Percentiles rank a stretch among this genome's conserved stretches.
Evolutionary conservation across 129 eudicot species (phyloP).

Genomic region (Tanacetum coccineum): DNA sequence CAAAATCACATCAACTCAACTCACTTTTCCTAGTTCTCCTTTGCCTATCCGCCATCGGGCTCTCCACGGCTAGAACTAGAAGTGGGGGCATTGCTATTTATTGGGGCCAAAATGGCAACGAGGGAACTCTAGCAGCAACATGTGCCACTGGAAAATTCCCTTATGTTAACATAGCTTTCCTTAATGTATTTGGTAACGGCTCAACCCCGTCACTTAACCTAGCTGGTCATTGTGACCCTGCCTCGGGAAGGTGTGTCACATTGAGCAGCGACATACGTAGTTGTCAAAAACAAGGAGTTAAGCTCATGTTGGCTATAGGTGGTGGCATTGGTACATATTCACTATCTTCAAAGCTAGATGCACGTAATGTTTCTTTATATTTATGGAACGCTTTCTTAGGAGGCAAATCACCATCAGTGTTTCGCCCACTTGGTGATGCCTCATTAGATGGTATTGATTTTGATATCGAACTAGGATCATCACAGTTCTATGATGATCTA

Average conservation of each 20-base stretch:
- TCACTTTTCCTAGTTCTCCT: conserved; percentile 27
- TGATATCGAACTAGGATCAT: conserved; percentile 56
- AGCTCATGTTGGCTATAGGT: conserved; percentile 69
- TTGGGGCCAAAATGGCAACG: conserved; percentile 83
- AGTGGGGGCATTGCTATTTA: conserved; percentile 74
- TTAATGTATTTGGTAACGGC: conserved; percentile 58
- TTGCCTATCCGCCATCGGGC: neutral
- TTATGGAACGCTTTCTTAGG: conserved; percentile 68
- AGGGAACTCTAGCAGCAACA: conserved; percentile 49
- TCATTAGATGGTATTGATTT: conserved; percentile 70
- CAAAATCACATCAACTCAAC: conserved; percentile 11
- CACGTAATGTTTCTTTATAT: conserved; percentile 43
- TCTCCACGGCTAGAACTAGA: conserved; percentile 12
- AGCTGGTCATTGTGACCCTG: conserved; percentile 74
- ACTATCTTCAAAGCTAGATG: conserved; percentile 49
- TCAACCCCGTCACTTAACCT: conserved; percentile 61
- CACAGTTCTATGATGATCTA: conserved; percentile 40
- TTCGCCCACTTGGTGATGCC: conserved; percentile 63
- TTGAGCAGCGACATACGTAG: conserved; percentile 32
- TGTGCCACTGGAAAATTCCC: conserved; percentile 63
- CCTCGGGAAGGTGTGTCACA: conserved; percentile 35
- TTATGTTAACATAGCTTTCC: conserved; percentile 61
- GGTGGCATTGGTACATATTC: conserved; percentile 61
- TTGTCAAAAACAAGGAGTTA: conserved; percentile 55
- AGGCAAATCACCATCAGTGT: conserved; percentile 40